Evolutionary conservation across 176 grass and related monocot genomes (phyloP).

Genomic region (Avena atlantica): DNA sequence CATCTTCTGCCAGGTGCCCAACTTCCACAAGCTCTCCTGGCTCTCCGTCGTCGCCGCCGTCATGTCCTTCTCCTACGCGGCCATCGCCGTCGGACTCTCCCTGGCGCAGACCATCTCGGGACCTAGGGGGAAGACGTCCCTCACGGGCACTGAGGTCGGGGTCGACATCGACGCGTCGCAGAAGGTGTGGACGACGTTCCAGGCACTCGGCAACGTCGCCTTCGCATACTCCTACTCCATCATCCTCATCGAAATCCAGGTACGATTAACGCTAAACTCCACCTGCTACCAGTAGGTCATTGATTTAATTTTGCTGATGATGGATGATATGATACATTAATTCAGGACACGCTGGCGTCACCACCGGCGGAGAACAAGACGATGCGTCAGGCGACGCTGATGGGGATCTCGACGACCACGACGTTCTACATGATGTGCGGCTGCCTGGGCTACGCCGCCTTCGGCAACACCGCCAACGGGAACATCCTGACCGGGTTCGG

Average conservation of each 20-base stretch:
- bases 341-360: constrained; percentile 58
- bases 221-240: constrained; percentile 91
- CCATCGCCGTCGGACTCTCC: constrained; percentile 71
- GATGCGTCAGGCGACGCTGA: constrained; percentile 66
- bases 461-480: constrained; percentile 71
- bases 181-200: constrained; percentile 78
- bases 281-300: too few species aligned
- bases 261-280: neutral
- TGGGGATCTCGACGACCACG: constrained; percentile 71
- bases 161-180: constrained; percentile 62
- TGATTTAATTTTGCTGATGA: too few species aligned
- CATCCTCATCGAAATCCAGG: constrained; percentile 94
- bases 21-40: constrained; percentile 83
- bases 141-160: constrained; percentile 76
- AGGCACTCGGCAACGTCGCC: constrained; percentile 88
- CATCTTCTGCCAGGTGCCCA: constrained; percentile 73
- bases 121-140: constrained; percentile 42
- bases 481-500: constrained; percentile 94
- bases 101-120: constrained; percentile 51
- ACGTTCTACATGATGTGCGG: constrained; percentile 81
- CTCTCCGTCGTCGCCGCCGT: constrained; percentile 78
- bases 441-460: constrained; percentile 79
- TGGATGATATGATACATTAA: too few species aligned
- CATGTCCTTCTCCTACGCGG: constrained; percentile 83
- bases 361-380: constrained; percentile 67